Evolutionary conservation across 2,329 filamentous ascomycete genomes (phyloP), one percentile per base, ranked within the genome.

Genomic region (Camillea tinctor): DNA sequence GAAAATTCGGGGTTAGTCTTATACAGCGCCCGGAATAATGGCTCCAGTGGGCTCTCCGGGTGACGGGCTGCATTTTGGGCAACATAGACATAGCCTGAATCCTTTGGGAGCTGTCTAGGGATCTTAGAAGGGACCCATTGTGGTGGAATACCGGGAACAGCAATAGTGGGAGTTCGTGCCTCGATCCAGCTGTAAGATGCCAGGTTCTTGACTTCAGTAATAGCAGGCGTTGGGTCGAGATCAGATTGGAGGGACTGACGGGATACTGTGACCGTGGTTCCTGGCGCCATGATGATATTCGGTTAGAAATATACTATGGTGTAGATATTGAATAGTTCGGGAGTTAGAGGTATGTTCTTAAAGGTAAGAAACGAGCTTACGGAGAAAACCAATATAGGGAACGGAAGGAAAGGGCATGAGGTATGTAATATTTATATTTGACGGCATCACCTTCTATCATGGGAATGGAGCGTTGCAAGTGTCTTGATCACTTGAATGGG

Each of bases 131-230:
- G 65, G 4, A 67, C 69, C 78, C 77, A 81, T 20, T 72, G 69
- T n/a, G 73, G 55, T 57, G 75, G 75, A 50, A 68, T 68, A 61
- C 80, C 80, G 20, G 80, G 80, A 20, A 82, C 72, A 21, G 74
- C 72, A 60, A 83, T 82, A 21, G 76, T 79, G 5, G 79, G 76
- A 6, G 60, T 67, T 0, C 70, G 57, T 22, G 71, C 69, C 55
- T 79, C 74, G 55, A 81, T 72, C 80, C 80, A 83, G 66, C 79
- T 83, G 68, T 84, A 84, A 1, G 81, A 84, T 2, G 80, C 72
- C 11, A 82, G 60, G 52, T 76, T 71, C 56, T 75, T 69, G 8
- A 77, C 72, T 26, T 76, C 65, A 3, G 72, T 74, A 60, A 81
- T 79, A 23, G 56, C 59, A 4, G 71, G 70, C 22, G 30, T 24